Percentiles rank a stretch among this genome's conserved stretches.
phyloP scores from a whole-genome alignment of 805 yeast genomes.

The Huiozyma naganishii region DNA sequence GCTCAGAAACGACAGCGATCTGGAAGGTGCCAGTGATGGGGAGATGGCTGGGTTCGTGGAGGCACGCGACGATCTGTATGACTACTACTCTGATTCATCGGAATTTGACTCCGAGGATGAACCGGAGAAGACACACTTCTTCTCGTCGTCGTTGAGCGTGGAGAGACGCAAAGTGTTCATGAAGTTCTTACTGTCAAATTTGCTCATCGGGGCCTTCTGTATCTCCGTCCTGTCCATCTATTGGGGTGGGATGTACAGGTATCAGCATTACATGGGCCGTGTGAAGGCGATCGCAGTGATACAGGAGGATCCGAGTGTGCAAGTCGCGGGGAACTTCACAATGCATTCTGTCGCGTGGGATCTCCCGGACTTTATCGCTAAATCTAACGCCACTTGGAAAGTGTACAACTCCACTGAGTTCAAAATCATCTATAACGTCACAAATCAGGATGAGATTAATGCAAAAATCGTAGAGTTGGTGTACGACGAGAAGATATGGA shows the following conservation, averaged over 20 bases:
- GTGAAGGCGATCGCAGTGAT: constrained; percentile 26
- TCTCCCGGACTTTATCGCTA: not conserved
- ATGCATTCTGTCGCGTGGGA: not conserved
- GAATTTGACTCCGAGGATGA: not conserved
- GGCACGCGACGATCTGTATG: not conserved
- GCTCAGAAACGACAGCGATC: not conserved
- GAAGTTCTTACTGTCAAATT: constrained; percentile 3
- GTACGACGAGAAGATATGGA: constrained; percentile 54
- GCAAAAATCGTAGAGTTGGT: constrained; percentile 35
- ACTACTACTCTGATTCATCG: not conserved
- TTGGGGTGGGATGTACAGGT: constrained; percentile 29
- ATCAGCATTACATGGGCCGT: constrained; percentile 11
- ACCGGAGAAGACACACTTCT: not conserved
- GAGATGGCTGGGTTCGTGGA: not conserved
- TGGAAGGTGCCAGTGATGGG: not conserved
- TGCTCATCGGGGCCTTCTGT: constrained; percentile 15
- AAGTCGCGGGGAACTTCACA: not conserved
- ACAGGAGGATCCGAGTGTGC: constrained; percentile 17
- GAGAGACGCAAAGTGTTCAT: constrained; percentile 4
- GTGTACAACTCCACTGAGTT: constrained; percentile 19
- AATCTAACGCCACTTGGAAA: constrained; percentile 19
- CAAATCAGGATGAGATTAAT: constrained; percentile 8
- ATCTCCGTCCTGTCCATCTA: constrained; percentile 19
- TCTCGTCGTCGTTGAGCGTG: constrained; percentile 5
- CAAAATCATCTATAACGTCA: constrained; percentile 7